Evolutionary conservation across 306 rosid genomes (phyloP).

Genomic region (Acacia melanoxylon): DNA sequence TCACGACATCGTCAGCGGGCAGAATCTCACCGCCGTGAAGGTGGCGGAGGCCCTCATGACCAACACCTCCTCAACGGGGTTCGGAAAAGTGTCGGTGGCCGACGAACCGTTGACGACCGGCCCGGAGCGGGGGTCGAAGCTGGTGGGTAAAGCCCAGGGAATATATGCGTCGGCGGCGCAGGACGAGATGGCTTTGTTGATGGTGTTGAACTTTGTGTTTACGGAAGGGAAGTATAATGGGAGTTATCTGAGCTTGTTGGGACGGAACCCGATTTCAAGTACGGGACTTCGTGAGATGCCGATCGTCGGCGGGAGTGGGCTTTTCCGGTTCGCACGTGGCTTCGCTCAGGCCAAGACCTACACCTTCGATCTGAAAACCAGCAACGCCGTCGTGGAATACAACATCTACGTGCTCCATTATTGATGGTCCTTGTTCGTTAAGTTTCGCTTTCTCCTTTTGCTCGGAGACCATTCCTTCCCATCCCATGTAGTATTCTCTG

Average conservation of each 20-base stretch:
- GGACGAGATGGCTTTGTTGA: constrained; percentile 29
- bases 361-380: neutral
- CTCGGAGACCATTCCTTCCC: neutral
- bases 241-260: constrained; percentile 48
- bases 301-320: constrained; percentile 57
- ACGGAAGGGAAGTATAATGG: constrained; percentile 48
- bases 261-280: constrained; percentile 30
- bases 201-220: constrained; percentile 44
- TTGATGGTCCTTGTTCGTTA: neutral
- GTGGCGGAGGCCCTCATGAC: constrained; percentile 44
- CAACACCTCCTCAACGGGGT: constrained; percentile 33
- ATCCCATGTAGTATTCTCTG: neutral
- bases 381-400: constrained; percentile 64
- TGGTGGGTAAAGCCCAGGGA: constrained; percentile 63
- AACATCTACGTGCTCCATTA: constrained; percentile 65
- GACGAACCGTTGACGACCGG: constrained; percentile 53
- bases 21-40: constrained; percentile 39
- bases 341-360: constrained; percentile 50
- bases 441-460: neutral
- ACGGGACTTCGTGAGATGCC: constrained; percentile 50
- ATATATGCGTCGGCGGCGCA: constrained; percentile 47
- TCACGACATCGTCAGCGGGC: constrained; percentile 57
- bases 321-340: constrained; percentile 74
- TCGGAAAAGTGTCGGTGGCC: constrained; percentile 38
- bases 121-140: constrained; percentile 38